Evolutionary conservation across 306 rosid genomes (phyloP), one percentile per base, ranked within the genome.

Genomic region (barrel medic (Medicago truncatula)): DNA sequence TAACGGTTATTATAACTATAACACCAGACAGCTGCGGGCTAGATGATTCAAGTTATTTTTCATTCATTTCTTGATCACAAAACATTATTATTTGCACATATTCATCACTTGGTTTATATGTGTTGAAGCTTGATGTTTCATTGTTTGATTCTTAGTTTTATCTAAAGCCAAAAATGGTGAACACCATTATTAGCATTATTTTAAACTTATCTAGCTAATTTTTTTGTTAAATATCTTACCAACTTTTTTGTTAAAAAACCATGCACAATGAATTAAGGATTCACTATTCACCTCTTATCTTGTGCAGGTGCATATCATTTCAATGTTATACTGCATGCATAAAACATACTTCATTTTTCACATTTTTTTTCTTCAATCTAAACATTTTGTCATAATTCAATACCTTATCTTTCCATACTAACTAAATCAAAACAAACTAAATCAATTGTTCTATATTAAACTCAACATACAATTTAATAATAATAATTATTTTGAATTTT

Each of bases 251-350:
- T 20, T 58, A 70, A 62, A 10, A 65, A 70, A 23, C 20, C 56
- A 54, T 81, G 66, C 75, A 63, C 18, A 71, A 18, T 41, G 60
- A 28, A 53, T 15, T 43, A 38, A 25, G 43, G 7, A 52, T 16
- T 7, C 17, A 53, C 16, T 18, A 28, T 28, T 28, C 31, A 28
- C 31, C 1, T 28, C 31, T 28, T 28, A 28, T 0, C 31, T 28
- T 28, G 4, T 28, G 31, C 31, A 28, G 31, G 31, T 28, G 31
- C 31, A 28, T 28, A 28, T 28, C 31, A 28, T 28, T 28, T 28
- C 31, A 0, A 46, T 73, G 40, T 15, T 49, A 25, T 39, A 4
- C 16, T 72, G 56, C 87, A 82, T 83, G 84, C 49, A 46, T 62
- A 17, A 34, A 41, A 75, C 23, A 46, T 8, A 38, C 38, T 64